Conservation (phyloP, 306 rosid species). For the Quercus agrifolia region DNA sequence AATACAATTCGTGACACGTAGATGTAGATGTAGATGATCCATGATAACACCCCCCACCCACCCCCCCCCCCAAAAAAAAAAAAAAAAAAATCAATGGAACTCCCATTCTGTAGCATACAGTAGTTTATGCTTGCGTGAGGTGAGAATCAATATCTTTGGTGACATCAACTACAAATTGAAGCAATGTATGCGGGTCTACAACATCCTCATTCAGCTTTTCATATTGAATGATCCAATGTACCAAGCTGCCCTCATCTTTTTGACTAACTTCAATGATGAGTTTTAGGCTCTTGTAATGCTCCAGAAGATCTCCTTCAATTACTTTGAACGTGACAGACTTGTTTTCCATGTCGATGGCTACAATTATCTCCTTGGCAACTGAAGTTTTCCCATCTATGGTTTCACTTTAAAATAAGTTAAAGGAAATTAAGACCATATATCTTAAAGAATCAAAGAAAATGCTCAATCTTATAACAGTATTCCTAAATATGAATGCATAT, state of each 20-base stretch:
- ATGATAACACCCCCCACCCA: no score
- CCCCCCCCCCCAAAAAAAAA: accelerated
- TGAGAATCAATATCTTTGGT: slow-evolving; percentile 27
- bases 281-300: slow-evolving; percentile 30
- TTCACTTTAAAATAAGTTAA: neutral
- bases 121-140: neutral
- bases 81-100: no score
- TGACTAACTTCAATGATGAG: slow-evolving; percentile 8
- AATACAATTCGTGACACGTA: no score
- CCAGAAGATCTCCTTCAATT: slow-evolving; percentile 31
- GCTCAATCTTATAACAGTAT: no score
- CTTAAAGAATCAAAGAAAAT: no score
- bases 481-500: no score
- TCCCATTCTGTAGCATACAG: neutral
- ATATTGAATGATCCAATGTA: slow-evolving; percentile 37
- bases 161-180: slow-evolving; percentile 4
- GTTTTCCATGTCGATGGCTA: slow-evolving; percentile 33
- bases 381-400: slow-evolving; percentile 32
- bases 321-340: slow-evolving; percentile 29
- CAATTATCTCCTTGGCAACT: slow-evolving; percentile 32
- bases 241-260: slow-evolving; percentile 29
- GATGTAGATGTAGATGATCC: no score
- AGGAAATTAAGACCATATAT: neutral
- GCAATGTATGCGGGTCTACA: slow-evolving; percentile 34
- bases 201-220: slow-evolving; percentile 34